Base-by-base conservation (phyloP, 129 eudicot genomes). In the Flaveria bidentis region DNA sequence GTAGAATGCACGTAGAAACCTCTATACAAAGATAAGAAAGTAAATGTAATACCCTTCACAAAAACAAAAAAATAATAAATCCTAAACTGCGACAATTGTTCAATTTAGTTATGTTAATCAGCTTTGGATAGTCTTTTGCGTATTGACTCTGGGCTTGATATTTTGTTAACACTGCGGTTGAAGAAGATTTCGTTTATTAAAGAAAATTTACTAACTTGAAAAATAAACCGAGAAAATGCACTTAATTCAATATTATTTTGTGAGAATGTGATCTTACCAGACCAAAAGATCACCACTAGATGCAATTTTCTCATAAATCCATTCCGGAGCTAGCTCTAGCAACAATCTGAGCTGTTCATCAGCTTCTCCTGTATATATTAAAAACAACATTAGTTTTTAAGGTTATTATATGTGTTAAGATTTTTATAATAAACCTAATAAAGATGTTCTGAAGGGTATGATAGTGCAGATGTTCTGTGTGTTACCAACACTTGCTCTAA, bases 311-410 rank as follows among this genome's bases (percentile, higher is more conserved):
- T 90, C 88, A 25, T 86, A 74, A 58, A 93, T 85, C 88, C 86
- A 93, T 70, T 90, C 96, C 4, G 98, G 96, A 76, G 76, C 97
- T 16, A 90, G 60, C 72, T 88, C 96, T 84, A 80, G 88, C 70
- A 90, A 81, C 82, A 93, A 58, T 77, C 83, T 83, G 10, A 90
- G 89, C 76, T 88, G 89, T 73, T 90, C 91, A 74, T 90, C 96
- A 71, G 85, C 84, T 76, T 93, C 97, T 26, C 87, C 97, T 91
- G 93, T 62, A 23, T 4, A 64, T 39, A 18, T 60, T 36, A 16
- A 68, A 67, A 44, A 41, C 62, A 71, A 7, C 49, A 30, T 80
- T 74, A 79, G 71, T 11, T 71, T 55, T 41, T 28, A 15, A 10
- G 14, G 9, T 28, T 33, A 58, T 64, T 50, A 39, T 50, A 39